phyloP scores from a whole-genome alignment of 2,329 filamentous ascomycete genomes.

The Teratosphaeria destructans region DNA sequence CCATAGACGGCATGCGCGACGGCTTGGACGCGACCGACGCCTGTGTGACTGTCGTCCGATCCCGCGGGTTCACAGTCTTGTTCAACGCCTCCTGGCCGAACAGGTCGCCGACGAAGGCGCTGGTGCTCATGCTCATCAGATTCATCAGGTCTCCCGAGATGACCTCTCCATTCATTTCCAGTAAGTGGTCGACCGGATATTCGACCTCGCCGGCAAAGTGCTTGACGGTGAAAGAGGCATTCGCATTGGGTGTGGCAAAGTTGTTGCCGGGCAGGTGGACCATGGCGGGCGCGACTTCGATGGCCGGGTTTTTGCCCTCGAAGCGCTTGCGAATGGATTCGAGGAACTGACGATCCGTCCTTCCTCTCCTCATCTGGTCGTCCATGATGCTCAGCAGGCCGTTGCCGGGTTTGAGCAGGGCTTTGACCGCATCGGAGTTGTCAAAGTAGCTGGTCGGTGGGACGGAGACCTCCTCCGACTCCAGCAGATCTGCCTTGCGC shows the following conservation, averaged over 20 bases:
- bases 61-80: slow-evolving; percentile 85
- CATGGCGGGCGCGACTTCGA: slow-evolving; percentile 60
- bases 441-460: slow-evolving; percentile 94
- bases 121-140: slow-evolving; percentile 78
- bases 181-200: slow-evolving; percentile 73
- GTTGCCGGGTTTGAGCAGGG: slow-evolving; percentile 83
- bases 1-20: slow-evolving; percentile 83
- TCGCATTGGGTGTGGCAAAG: slow-evolving; percentile 71
- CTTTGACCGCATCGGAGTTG: slow-evolving; percentile 88
- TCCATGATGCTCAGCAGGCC: slow-evolving; percentile 89
- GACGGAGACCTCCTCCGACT: slow-evolving; percentile 85
- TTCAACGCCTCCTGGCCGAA: slow-evolving; percentile 95
- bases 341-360: slow-evolving; percentile 78
- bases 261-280: slow-evolving; percentile 77
- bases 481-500: slow-evolving; percentile 81
- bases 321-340: slow-evolving; percentile 89
- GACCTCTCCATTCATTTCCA: slow-evolving; percentile 93
- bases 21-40: slow-evolving; percentile 94
- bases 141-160: slow-evolving; percentile 95
- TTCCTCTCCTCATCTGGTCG: slow-evolving; percentile 83
- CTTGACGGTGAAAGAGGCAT: slow-evolving; percentile 77
- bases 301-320: slow-evolving; percentile 85
- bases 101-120: slow-evolving; percentile 75
- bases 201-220: slow-evolving; percentile 97
- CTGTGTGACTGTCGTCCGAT: slow-evolving; percentile 84